These are phyloP conservation scores for Blastobotrys serpentis DNA, from an alignment of 1,139 yeast species.

Conservation along the genomic window DNA sequence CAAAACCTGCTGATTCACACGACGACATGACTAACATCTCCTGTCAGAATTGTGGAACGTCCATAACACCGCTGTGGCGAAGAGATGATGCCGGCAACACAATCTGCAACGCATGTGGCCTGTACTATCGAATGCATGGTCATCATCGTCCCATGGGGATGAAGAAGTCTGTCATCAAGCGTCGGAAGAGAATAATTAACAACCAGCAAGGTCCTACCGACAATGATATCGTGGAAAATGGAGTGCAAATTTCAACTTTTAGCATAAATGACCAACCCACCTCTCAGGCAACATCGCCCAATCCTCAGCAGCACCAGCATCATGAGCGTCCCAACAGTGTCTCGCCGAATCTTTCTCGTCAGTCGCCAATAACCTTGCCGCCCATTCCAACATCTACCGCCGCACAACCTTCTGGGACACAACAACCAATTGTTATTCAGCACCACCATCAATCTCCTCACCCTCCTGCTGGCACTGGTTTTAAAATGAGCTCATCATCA, in stretches of 20 bases:
- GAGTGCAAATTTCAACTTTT: background rate
- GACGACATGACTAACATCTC: constrained; percentile 45
- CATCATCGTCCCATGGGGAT: constrained; percentile 73
- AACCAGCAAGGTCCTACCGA: constrained; percentile 12
- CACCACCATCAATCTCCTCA: constrained; percentile 8
- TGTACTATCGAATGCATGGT: constrained; percentile 75
- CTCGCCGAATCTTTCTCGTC: constrained; percentile 11
- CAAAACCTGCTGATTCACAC: background rate
- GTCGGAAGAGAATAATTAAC: constrained; percentile 54
- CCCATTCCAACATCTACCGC: constrained; percentile 8
- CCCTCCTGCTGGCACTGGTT: constrained; percentile 11
- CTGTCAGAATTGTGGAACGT: constrained; percentile 78
- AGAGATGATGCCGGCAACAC: constrained; percentile 78
- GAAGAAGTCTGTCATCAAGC: constrained; percentile 70
- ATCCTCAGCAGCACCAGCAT: constrained; percentile 7
- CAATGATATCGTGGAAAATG: constrained; percentile 11
- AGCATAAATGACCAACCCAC: background rate
- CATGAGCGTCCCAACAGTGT: constrained; percentile 14
- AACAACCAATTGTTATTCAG: constrained; percentile 4
- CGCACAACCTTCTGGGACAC: constrained; percentile 6
- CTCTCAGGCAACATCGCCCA: constrained; percentile 4
- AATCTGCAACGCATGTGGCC: constrained; percentile 86
- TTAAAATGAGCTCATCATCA: constrained; percentile 10
- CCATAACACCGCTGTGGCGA: constrained; percentile 87
- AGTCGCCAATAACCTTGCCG: constrained; percentile 13